phyloP scores from a whole-genome alignment of 352 stramenopile genomes.

The Elongisporangium prolatum region DNA sequence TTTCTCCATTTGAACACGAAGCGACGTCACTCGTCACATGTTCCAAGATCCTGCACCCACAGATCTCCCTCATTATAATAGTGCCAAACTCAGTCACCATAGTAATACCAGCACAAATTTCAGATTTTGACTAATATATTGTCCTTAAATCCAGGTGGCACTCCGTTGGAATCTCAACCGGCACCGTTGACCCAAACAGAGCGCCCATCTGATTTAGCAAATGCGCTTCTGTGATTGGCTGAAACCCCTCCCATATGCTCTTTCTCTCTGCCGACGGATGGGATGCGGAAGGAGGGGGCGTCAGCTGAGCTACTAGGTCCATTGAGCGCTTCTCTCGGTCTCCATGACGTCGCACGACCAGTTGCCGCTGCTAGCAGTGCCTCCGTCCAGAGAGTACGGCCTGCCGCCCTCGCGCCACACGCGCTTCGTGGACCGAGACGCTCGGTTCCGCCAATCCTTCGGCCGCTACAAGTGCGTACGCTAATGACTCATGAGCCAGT shows the following conservation, averaged over 20 bases:
- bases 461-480: constrained; percentile 60
- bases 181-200: neutral
- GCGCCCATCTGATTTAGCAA: neutral
- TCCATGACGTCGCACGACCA: neutral
- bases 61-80: neutral
- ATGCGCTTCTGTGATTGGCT: neutral
- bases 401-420: constrained; percentile 9
- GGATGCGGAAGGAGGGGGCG: neutral
- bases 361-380: neutral
- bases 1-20: neutral
- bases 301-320: neutral
- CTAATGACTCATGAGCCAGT: neutral
- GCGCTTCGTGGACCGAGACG: constrained; percentile 61
- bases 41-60: neutral
- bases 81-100: no score
- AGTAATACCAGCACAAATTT: no score
- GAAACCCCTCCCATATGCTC: neutral
- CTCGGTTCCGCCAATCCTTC: constrained; percentile 65
- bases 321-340: neutral
- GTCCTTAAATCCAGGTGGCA: neutral
- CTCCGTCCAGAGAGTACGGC: constrained; percentile 1
- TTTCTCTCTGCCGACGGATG: neutral
- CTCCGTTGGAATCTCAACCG: no score
- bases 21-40: neutral
- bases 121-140: no score